These are phyloP conservation scores for Drosera capensis DNA, from an alignment of 148 eudicot species.

Conservation along the genomic window DNA sequence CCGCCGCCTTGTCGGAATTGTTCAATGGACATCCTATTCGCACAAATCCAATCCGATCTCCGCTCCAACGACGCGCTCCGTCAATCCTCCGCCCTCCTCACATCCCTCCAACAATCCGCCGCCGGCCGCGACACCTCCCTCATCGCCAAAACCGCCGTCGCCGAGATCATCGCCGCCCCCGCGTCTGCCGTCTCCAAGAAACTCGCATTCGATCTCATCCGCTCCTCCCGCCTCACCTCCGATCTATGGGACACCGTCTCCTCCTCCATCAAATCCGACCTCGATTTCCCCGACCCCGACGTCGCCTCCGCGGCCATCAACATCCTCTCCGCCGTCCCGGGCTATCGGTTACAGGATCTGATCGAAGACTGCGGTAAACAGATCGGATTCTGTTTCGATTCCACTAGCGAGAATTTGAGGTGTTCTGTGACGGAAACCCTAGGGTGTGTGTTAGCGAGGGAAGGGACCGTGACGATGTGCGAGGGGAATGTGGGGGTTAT, in stretches of 20 bases:
- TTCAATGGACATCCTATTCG: slow-evolving; percentile 82
- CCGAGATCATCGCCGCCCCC: slow-evolving; percentile 81
- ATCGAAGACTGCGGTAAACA: slow-evolving; percentile 38
- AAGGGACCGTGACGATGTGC: slow-evolving; percentile 69
- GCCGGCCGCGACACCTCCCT: slow-evolving; percentile 90
- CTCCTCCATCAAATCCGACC: slow-evolving; percentile 49
- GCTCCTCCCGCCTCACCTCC: slow-evolving; percentile 75
- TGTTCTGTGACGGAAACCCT: slow-evolving; percentile 78
- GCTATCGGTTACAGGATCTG: slow-evolving; percentile 49
- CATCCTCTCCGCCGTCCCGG: slow-evolving; percentile 74
- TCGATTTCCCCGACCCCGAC: slow-evolving; percentile 90
- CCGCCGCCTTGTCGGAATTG: too few species aligned
- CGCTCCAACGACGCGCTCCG: slow-evolving; percentile 96
- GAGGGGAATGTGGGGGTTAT: slow-evolving; percentile 66
- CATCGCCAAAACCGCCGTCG: slow-evolving; percentile 85
- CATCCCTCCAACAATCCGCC: slow-evolving; percentile 95
- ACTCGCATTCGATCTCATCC: slow-evolving; percentile 86
- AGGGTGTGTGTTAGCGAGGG: slow-evolving; percentile 76
- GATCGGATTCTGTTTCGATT: slow-evolving; percentile 58
- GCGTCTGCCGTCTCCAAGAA: slow-evolving; percentile 89
- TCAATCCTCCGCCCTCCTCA: slow-evolving; percentile 81
- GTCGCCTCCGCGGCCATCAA: slow-evolving; percentile 84
- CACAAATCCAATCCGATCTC: slow-evolving; percentile 95
- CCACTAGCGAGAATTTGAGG: slow-evolving; percentile 38
- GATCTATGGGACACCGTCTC: slow-evolving; percentile 74